Evolutionary conservation across 2,329 filamentous ascomycete genomes (phyloP).

Genomic region (Colletotrichum gigasporum): DNA sequence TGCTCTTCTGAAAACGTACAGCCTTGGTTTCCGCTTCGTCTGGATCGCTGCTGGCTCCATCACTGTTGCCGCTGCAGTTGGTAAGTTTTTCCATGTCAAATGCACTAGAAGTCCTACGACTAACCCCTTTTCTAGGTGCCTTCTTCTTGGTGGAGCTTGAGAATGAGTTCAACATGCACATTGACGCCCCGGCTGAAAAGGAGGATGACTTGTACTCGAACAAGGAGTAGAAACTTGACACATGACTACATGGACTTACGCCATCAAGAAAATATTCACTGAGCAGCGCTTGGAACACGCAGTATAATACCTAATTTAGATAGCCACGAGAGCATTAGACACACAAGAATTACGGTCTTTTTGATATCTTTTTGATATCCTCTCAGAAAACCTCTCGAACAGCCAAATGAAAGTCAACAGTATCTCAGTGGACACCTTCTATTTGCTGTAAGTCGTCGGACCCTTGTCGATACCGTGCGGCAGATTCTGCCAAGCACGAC

Average conservation of each 20-base stretch:
- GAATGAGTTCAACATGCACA: constrained; percentile 47
- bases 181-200: constrained; percentile 47
- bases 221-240: no score
- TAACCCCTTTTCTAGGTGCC: neutral
- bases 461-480: neutral
- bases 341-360: no score
- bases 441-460: neutral
- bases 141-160: constrained; percentile 39
- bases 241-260: no score
- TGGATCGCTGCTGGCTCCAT: constrained; percentile 43
- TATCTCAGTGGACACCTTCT: neutral
- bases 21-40: constrained; percentile 40
- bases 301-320: no score
- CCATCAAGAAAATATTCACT: no score
- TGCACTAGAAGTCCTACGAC: neutral
- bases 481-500: neutral
- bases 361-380: no score
- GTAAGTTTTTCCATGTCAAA: constrained; percentile 32
- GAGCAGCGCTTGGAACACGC: no score
- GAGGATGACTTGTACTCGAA: constrained; percentile 30
- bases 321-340: no score
- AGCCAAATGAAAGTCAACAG: no score
- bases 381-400: neutral
- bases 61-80: constrained; percentile 38
- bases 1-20: constrained; percentile 40